A percentile compares a stretch with the other conserved stretches of the same genome.
Conservation (phyloP, 495 filamentous ascomycete species). For the Amniculicola lignicola region DNA sequence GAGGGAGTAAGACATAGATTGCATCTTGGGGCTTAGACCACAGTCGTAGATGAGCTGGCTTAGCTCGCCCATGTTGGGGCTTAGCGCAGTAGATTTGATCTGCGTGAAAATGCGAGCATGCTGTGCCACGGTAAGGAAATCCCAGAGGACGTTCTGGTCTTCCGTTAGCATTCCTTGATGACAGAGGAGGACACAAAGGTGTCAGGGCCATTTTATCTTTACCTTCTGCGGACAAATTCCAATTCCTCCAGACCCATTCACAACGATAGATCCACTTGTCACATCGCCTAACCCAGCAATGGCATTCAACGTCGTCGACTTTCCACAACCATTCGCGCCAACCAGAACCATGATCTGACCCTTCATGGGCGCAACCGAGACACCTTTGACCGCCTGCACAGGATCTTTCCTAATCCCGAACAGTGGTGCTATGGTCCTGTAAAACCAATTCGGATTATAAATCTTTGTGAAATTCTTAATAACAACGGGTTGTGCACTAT, state of each 20-base stretch:
- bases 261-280: constrained; percentile 65
- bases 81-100: constrained; percentile 58
- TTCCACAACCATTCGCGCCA: constrained; percentile 83
- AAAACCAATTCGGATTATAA: constrained; percentile 64
- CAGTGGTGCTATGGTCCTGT: constrained; percentile 41
- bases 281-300: constrained; percentile 75
- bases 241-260: constrained; percentile 68
- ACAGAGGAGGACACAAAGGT: too few species aligned
- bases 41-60: constrained; percentile 59
- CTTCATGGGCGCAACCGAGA: constrained; percentile 62
- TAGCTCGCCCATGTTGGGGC: constrained; percentile 51
- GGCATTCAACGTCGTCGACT: constrained; percentile 66
- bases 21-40: constrained; percentile 67
- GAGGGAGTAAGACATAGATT: constrained; percentile 63
- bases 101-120: constrained; percentile 75
- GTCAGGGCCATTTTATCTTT: too few species aligned
- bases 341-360: constrained; percentile 80
- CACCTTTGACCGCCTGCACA: constrained; percentile 68
- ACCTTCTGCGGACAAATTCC: constrained; percentile 68
- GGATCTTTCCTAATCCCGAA: constrained; percentile 54
- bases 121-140: constrained; percentile 74
- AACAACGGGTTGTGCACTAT: constrained; percentile 45
- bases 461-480: constrained; percentile 68
- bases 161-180: too few species aligned
- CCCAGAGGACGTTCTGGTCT: constrained; percentile 84